phyloP scores from a whole-genome alignment of 371 early-diverging fungal genomes.

The Lichtheimia ramosa region DNA sequence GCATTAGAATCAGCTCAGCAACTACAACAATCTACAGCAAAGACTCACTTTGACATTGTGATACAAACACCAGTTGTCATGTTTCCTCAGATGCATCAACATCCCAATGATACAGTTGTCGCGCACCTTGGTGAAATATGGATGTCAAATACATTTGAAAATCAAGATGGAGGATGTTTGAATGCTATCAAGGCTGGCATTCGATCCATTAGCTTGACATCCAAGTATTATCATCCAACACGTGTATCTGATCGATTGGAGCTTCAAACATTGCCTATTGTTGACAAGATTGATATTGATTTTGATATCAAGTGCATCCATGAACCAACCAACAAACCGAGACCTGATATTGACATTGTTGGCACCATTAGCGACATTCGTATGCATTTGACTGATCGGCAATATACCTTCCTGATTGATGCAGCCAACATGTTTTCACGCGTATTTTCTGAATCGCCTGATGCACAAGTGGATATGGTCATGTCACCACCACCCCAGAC shows the following conservation, averaged over 20 bases:
- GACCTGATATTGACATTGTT: constrained; percentile 51
- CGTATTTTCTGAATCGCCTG: constrained; percentile 19
- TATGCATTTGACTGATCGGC: constrained; percentile 78
- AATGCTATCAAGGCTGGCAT: constrained; percentile 70
- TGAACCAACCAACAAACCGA: constrained; percentile 9
- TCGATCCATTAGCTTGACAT: constrained; percentile 67
- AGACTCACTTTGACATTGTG: constrained; percentile 84
- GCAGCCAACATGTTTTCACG: constrained; percentile 53
- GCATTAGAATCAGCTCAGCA: constrained; percentile 83
- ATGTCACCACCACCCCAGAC: neutral
- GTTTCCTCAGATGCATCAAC: constrained; percentile 68
- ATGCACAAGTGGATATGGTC: constrained; percentile 2
- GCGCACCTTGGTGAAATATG: constrained; percentile 90
- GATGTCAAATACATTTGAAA: constrained; percentile 72
- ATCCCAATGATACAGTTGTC: constrained; percentile 57
- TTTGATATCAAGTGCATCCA: constrained; percentile 58
- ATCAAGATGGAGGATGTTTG: constrained; percentile 41
- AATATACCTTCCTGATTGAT: constrained; percentile 82
- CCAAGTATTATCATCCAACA: constrained; percentile 47
- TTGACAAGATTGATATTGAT: constrained; percentile 81
- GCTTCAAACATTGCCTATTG: constrained; percentile 73
- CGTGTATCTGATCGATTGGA: constrained; percentile 9
- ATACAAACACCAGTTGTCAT: constrained; percentile 89
- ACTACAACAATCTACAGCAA: constrained; percentile 62
- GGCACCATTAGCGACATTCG: constrained; percentile 74